phyloP scores from a whole-genome alignment of 352 stramenopile species.

The Plasmopara viticola region DNA sequence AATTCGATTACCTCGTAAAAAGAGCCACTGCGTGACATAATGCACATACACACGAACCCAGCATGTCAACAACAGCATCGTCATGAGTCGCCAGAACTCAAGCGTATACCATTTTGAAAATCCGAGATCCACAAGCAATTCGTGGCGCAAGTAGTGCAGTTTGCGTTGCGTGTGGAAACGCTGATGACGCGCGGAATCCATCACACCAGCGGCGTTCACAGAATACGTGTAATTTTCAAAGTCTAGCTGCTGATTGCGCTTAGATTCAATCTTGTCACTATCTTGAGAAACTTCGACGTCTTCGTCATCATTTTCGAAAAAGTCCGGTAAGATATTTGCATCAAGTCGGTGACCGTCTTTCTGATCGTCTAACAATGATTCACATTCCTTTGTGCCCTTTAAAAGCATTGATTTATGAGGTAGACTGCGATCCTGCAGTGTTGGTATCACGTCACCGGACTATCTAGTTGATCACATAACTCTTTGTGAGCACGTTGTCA shows the following conservation, averaged over 20 bases:
- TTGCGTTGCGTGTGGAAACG: constrained; percentile 66
- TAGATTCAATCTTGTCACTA: neutral
- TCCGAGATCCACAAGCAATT: constrained; percentile 72
- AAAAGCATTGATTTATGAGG: constrained; percentile 5
- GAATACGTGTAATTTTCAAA: constrained; percentile 53
- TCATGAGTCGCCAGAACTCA: constrained; percentile 73
- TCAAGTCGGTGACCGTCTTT: neutral
- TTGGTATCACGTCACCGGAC: constrained; percentile 19
- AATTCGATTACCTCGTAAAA: constrained; percentile 52
- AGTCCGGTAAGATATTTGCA: constrained; percentile 2
- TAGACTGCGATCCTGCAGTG: constrained; percentile 9
- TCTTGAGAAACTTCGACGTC: constrained; percentile 7
- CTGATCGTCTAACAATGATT: constrained; percentile 9
- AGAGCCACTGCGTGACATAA: constrained; percentile 84
- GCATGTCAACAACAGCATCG: constrained; percentile 58
- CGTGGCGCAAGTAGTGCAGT: constrained; percentile 69
- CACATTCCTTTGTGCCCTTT: constrained; percentile 2
- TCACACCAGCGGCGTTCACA: constrained; percentile 34
- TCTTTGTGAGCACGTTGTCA: neutral
- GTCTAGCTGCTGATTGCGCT: constrained; percentile 11
- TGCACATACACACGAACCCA: constrained; percentile 88
- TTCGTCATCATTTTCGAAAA: constrained; percentile 8
- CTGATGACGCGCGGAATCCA: constrained; percentile 47
- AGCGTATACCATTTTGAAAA: constrained; percentile 44
- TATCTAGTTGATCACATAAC: constrained; percentile 6